Evolutionary conservation across 805 yeast species (phyloP).

Genomic region (Yarrowia porcina): DNA sequence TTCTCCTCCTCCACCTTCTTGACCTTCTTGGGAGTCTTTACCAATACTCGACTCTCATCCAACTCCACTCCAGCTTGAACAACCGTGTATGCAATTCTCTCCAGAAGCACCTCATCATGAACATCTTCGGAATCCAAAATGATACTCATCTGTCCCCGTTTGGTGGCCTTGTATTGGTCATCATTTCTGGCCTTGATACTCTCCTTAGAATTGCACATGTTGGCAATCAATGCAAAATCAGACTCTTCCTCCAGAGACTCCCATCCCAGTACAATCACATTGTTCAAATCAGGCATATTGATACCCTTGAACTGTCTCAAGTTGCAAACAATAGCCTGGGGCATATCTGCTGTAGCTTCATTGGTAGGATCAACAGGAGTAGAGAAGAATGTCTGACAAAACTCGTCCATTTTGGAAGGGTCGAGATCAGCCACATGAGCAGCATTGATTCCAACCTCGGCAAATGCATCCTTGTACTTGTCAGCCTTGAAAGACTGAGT

Average conservation of each 20-base stretch:
- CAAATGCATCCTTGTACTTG: conserved; percentile 19
- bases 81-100: conserved; percentile 16
- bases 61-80: neutral
- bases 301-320: conserved; percentile 9
- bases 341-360: conserved; percentile 8
- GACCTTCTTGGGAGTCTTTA: neutral
- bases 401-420: conserved; percentile 1
- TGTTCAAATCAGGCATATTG: neutral
- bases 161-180: neutral
- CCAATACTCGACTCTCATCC: neutral
- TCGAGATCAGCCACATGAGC: conserved; percentile 16
- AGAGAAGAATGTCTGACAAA: neutral
- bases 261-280: conserved; percentile 19
- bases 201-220: conserved; percentile 13
- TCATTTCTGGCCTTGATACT: conserved; percentile 9
- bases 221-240: conserved; percentile 9
- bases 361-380: neutral
- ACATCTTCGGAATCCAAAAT: neutral
- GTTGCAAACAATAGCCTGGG: conserved; percentile 17
- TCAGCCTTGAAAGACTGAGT: conserved; percentile 14
- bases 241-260: conserved; percentile 19
- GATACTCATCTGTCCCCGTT: conserved; percentile 4
- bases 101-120: conserved; percentile 15
- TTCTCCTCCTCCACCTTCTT: neutral
- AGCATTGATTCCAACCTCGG: conserved; percentile 4